Base-by-base conservation (phyloP, 1,139 yeast species). In the Hansenula lynferdii region DNA sequence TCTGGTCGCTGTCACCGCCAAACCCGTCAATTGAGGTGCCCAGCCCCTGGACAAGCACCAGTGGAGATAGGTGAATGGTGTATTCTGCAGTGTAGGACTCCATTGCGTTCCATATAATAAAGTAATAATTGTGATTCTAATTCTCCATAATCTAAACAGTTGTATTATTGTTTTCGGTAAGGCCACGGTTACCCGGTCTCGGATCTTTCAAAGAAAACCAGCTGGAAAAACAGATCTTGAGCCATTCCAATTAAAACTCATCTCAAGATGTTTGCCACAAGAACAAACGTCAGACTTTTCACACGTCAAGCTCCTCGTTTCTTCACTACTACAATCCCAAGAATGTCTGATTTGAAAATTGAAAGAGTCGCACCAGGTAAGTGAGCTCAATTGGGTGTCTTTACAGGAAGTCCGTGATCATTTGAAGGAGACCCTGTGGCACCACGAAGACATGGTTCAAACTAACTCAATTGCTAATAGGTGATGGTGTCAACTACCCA, bases 401-500 rank as follows among this genome's bases (percentile, higher is more conserved):
- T 3, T 26, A n/a, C 12, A 12, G 19, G 6, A 8, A 5, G 9
- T 26, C 16, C 19, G 10, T n/a, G 11, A 23, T 23, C 12, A n/a
- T 27, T 4, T 17, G 21, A 17, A 17, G n/a, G 3, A n/a, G 16
- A 24, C 27, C 27, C 15, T n/a, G 6, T 12, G n/a, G n/a, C n/a
- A 24, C 16, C 14, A 8, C 15, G 14, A 14, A 17, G 28, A 25
- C 9, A 15, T 25, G 28, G 6, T 4, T 6, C 12, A 12, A 6
- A 28, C 21, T 28, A 11, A 28, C 30, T 12, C 16, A 20, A 29
- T 9, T 20, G 16, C 15, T 12, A 12, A 21, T 64, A 67, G 85
- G 94, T 64, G 96, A 90, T 62, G 95, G 94, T 49, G 74, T 72
- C 62, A 83, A 80, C 57, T 89, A 73, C 78, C 96, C 97, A 57